Evolutionary conservation across 106 monocot species (phyloP).

Genomic region (Triglochin maritima): DNA sequence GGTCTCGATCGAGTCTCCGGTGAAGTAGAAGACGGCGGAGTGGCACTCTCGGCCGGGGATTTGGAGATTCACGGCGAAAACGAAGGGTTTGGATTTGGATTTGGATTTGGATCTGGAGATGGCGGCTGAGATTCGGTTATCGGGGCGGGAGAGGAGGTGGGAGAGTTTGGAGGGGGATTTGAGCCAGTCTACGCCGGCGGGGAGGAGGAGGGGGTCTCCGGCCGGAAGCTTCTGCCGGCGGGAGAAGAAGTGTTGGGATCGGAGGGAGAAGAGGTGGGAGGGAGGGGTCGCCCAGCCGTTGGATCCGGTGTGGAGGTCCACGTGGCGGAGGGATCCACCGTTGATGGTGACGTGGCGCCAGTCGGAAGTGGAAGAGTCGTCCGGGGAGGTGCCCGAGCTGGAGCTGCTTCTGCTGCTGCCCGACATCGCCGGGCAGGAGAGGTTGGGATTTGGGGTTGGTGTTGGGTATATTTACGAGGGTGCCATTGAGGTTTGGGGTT

Average conservation of each 20-base stretch:
- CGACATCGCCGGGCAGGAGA: no score
- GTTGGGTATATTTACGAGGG: no score
- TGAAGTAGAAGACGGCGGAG: constrained; percentile 37
- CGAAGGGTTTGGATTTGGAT: constrained; percentile 10
- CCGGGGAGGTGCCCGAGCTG: background rate
- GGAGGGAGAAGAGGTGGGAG: constrained; percentile 19
- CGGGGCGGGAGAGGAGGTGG: constrained; percentile 20
- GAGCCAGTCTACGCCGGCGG: constrained; percentile 32
- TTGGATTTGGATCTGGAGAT: background rate
- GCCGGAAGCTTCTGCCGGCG: constrained; percentile 17
- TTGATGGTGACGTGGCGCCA: constrained; percentile 15
- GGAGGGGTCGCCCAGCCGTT: constrained; percentile 34
- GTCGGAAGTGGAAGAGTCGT: background rate
- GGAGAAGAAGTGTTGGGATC: constrained; percentile 17
- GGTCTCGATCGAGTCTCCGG: constrained; percentile 11
- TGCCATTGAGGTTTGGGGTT: no score
- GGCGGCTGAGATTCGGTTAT: constrained; percentile 18
- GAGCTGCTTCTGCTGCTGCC: no score
- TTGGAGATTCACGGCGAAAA: constrained; percentile 29
- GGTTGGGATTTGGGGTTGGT: no score
- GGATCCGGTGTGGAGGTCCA: constrained; percentile 15
- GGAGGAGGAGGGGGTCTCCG: constrained; percentile 20
- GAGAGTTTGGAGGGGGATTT: constrained; percentile 14
- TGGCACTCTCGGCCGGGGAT: constrained; percentile 27
- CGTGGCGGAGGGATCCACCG: constrained; percentile 31